Conservation (phyloP, 306 rosid genomes). For the Macrotyloma uniflorum region DNA sequence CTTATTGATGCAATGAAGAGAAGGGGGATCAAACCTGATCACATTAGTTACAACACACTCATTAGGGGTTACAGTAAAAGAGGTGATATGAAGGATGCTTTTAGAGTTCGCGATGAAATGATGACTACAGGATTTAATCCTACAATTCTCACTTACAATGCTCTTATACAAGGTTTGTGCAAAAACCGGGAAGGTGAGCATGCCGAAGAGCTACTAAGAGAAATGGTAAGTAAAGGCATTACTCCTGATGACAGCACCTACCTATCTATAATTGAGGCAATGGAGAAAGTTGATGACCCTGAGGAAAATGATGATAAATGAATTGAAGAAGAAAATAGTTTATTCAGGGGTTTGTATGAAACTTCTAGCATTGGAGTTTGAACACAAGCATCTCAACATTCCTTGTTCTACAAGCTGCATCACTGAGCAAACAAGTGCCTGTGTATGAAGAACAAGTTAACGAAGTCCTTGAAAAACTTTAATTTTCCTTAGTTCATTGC, state of each 20-base stretch:
- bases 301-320: conserved; percentile 45
- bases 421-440: conserved; percentile 4
- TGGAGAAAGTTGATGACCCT: conserved; percentile 45
- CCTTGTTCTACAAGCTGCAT: conserved; percentile 31
- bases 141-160: conserved; percentile 84
- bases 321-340: conserved; percentile 38
- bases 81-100: conserved; percentile 80
- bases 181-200: conserved; percentile 69
- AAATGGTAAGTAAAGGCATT: conserved; percentile 78
- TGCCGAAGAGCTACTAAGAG: conserved; percentile 85
- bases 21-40: conserved; percentile 82
- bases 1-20: conserved; percentile 82
- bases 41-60: conserved; percentile 80
- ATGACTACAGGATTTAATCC: conserved; percentile 78
- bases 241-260: conserved; percentile 80
- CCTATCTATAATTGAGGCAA: conserved; percentile 64
- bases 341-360: conserved; percentile 5
- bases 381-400: conserved; percentile 8
- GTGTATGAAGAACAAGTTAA: conserved; percentile 27
- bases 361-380: conserved; percentile 17
- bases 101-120: conserved; percentile 82
- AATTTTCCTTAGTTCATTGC: conserved; percentile 11
- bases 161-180: conserved; percentile 77
- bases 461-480: conserved; percentile 25
- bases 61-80: conserved; percentile 83